Percentiles rank a stretch among this genome's conserved stretches.
phyloP scores from a whole-genome alignment of 2,329 filamentous ascomycete species.

The Neoscytalidium dimidiatum region DNA sequence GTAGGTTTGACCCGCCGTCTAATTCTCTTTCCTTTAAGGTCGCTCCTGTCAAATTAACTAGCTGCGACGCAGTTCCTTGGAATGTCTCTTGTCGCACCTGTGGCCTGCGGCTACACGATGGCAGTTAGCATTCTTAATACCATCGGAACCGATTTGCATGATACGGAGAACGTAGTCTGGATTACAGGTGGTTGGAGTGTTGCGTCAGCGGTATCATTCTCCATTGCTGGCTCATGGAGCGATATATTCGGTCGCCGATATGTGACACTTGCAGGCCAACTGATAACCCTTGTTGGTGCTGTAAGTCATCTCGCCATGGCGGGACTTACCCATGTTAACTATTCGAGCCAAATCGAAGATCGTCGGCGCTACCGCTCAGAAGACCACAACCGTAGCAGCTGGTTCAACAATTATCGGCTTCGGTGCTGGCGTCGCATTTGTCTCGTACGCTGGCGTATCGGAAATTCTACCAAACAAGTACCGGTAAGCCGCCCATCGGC shows the following conservation, averaged over 20 bases:
- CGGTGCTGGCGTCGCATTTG: not conserved
- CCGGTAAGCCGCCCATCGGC: not conserved
- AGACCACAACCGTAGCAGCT: conserved; percentile 33
- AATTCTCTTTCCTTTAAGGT: not conserved
- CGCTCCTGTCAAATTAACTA: not conserved
- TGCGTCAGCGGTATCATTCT: conserved; percentile 33
- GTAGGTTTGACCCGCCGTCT: not conserved
- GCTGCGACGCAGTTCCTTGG: conserved; percentile 23
- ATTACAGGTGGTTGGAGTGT: conserved; percentile 30
- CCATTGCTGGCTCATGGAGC: conserved; percentile 33
- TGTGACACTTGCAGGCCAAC: conserved; percentile 34
- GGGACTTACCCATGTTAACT: conserved; percentile 28
- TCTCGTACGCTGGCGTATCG: conserved; percentile 23
- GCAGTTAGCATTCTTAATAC: conserved; percentile 25
- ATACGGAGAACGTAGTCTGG: conserved; percentile 27
- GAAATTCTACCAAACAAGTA: conserved; percentile 28
- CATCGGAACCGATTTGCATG: conserved; percentile 23
- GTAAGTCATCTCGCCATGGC: not conserved
- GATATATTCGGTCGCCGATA: conserved; percentile 36
- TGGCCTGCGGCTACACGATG: conserved; percentile 26
- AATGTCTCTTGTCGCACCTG: conserved; percentile 27
- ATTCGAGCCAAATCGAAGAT: conserved; percentile 31
- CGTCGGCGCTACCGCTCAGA: conserved; percentile 36
- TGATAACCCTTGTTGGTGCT: conserved; percentile 32
- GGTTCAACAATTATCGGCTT: conserved; percentile 13